These are phyloP conservation scores for Plasmodium gonderi DNA, from an alignment of 169 alveolate species.

Conservation along the genomic window DNA sequence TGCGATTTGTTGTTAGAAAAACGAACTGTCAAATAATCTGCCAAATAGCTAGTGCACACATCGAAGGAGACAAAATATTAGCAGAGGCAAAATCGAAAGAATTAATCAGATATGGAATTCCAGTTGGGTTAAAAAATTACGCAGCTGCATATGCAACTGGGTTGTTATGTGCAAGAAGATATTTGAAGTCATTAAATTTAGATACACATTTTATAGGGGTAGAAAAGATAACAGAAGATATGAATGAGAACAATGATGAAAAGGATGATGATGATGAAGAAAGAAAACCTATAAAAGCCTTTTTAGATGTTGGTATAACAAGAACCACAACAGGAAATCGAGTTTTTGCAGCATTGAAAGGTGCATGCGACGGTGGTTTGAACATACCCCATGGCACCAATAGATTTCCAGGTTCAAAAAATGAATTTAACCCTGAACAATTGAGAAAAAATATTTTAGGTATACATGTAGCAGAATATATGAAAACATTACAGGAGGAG, in stretches of 20 bases:
- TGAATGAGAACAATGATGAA: constrained; percentile 95
- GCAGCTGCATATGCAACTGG: constrained; percentile 99
- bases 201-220: constrained; percentile 95
- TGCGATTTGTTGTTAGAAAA: constrained; percentile 98
- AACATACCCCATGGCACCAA: constrained; percentile 99
- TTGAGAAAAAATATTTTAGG: constrained; percentile 99
- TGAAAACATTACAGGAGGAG: constrained; percentile 96
- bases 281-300: constrained; percentile 99
- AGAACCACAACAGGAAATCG: constrained; percentile 99
- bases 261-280: constrained; percentile 94
- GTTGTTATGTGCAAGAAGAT: constrained; percentile 98
- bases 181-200: constrained; percentile 93
- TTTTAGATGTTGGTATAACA: constrained; percentile 99
- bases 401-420: constrained; percentile 98
- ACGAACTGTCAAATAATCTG: constrained; percentile 95
- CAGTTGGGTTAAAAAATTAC: constrained; percentile 99
- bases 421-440: constrained; percentile 96
- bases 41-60: constrained; percentile 97
- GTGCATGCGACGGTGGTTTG: constrained; percentile 99
- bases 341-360: constrained; percentile 99
- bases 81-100: constrained; percentile 98
- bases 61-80: constrained; percentile 98
- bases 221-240: constrained; percentile 91
- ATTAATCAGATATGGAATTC: constrained; percentile 96
- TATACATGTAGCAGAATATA: constrained; percentile 96